Evolutionary conservation across 2,329 filamentous ascomycete species (phyloP).

Genomic region (Sarocladiaceae sp.): DNA sequence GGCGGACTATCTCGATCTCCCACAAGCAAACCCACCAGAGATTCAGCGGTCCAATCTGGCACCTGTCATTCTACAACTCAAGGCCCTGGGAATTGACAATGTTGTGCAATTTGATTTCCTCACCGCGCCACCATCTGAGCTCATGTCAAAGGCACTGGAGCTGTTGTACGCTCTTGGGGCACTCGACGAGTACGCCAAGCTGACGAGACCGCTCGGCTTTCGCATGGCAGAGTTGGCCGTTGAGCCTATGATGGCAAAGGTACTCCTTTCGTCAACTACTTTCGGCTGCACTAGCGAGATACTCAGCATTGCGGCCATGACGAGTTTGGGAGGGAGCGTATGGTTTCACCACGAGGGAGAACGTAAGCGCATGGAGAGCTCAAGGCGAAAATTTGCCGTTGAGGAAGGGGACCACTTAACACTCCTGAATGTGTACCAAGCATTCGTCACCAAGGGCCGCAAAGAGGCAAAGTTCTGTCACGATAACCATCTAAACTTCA

Average conservation of each 20-base stretch:
- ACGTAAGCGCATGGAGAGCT: constrained; percentile 67
- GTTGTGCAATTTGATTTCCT: constrained; percentile 86
- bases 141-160: constrained; percentile 81
- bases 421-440: constrained; percentile 85
- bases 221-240: constrained; percentile 91
- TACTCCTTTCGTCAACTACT: constrained; percentile 64
- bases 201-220: constrained; percentile 80
- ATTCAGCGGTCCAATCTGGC: constrained; percentile 90
- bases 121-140: constrained; percentile 75
- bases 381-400: constrained; percentile 75
- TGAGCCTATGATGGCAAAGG: constrained; percentile 93
- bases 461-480: constrained; percentile 84
- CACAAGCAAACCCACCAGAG: constrained; percentile 74
- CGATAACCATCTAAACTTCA: constrained; percentile 81
- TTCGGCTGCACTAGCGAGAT: constrained; percentile 82
- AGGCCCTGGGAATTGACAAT: constrained; percentile 93
- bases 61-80: constrained; percentile 81
- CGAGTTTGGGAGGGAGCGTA: constrained; percentile 72
- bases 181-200: constrained; percentile 80
- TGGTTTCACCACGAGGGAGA: constrained; percentile 78
- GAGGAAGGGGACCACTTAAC: constrained; percentile 94
- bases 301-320: constrained; percentile 90
- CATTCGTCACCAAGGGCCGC: constrained; percentile 75
- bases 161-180: constrained; percentile 81
- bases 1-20: constrained; percentile 56